Conservation (phyloP, 192 early-diverging fungal genomes). For the Lobulomyces angularis region DNA sequence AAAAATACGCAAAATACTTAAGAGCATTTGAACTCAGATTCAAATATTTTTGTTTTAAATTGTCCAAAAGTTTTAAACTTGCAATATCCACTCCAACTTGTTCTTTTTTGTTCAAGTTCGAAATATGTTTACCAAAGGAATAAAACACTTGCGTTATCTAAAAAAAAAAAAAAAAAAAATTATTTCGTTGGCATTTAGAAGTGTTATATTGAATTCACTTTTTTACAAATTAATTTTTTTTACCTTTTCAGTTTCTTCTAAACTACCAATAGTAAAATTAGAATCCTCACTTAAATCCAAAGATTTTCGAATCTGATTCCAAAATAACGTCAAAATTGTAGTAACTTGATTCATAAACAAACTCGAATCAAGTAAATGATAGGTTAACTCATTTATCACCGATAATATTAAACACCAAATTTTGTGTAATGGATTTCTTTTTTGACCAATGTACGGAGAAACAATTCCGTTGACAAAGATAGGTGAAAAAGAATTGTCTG, state of each 20-base stretch:
- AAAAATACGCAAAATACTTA: constrained; percentile 17
- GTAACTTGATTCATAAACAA: constrained; percentile 11
- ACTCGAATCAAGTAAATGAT: background rate
- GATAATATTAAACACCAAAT: constrained; percentile 33
- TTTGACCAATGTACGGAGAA: constrained; percentile 6
- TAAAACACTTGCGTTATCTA: constrained; percentile 3
- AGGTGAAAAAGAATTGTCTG: constrained; percentile 18
- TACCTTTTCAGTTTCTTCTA: too few species aligned
- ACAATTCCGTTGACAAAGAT: constrained; percentile 9
- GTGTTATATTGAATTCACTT: too few species aligned
- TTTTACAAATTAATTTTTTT: too few species aligned
- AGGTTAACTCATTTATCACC: constrained; percentile 9
- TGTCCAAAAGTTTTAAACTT: background rate
- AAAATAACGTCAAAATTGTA: constrained; percentile 24
- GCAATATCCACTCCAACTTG: background rate
- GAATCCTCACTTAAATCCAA: too few species aligned
- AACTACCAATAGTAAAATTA: too few species aligned
- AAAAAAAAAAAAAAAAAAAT: constrained; percentile 10
- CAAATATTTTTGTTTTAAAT: constrained; percentile 1
- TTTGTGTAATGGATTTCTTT: constrained; percentile 19
- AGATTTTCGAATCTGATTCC: constrained; percentile 13
- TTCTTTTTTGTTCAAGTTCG: background rate
- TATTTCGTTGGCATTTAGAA: background rate
- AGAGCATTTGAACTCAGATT: constrained; percentile 8
- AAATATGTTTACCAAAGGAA: background rate